Conservation (phyloP, 169 alveolate genomes). For the Eimeria maxima region DNA sequence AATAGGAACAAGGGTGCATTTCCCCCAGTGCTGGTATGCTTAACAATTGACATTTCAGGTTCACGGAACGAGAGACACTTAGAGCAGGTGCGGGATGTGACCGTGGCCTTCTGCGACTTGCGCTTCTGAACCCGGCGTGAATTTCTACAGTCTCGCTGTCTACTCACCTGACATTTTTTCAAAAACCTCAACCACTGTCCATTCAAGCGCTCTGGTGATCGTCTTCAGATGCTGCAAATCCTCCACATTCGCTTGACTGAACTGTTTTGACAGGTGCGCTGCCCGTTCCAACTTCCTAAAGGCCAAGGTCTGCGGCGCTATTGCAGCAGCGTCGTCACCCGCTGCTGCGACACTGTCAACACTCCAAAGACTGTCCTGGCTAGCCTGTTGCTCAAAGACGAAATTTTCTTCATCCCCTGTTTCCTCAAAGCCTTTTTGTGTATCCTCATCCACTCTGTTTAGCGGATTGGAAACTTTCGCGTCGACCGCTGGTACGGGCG, state of each 20-base stretch:
- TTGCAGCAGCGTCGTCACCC: conserved; percentile 63
- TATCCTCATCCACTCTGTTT: neutral
- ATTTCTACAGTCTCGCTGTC: too few species aligned
- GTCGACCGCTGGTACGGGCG: neutral
- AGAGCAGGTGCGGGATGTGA: too few species aligned
- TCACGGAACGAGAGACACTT: too few species aligned
- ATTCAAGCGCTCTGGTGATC: conserved; percentile 33
- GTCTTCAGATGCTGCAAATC: conserved; percentile 48
- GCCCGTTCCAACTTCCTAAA: conserved; percentile 57
- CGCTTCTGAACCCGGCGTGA: too few species aligned
- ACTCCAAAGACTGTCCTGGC: conserved; percentile 6
- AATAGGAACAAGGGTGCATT: too few species aligned
- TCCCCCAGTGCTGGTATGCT: too few species aligned
- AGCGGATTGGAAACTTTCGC: neutral
- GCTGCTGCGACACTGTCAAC: conserved; percentile 51
- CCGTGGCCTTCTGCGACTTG: too few species aligned
- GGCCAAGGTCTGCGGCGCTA: conserved; percentile 21
- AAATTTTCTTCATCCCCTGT: neutral
- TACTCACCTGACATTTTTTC: conserved; percentile 68
- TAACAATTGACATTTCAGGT: too few species aligned
- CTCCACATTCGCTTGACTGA: neutral
- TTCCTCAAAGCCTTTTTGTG: neutral
- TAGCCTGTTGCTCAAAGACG: conserved; percentile 55
- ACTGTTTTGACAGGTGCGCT: conserved; percentile 49
- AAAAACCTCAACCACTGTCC: conserved; percentile 67